Conservation (phyloP, 306 rosid genomes). For the Fragaria nilgerrensis region DNA sequence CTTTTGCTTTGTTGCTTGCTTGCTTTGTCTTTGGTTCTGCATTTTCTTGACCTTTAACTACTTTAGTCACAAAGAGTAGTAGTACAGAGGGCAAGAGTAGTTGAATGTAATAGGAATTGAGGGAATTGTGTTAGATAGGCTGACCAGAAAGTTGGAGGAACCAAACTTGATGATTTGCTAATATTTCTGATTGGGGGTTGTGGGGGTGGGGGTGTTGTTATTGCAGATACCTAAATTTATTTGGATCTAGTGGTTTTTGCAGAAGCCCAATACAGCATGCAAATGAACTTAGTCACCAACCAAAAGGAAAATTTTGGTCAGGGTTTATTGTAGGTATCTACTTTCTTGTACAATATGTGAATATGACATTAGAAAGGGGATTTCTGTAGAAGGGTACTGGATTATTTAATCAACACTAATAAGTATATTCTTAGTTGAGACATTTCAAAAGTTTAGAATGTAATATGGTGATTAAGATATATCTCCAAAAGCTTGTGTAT, state of each 20-base stretch:
- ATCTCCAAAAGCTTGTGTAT: background rate
- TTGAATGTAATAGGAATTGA: background rate
- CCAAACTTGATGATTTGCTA: background rate
- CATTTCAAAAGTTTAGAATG: background rate
- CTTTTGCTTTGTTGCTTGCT: constrained; percentile 50
- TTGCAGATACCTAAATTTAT: background rate
- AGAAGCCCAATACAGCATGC: background rate
- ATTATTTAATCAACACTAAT: background rate
- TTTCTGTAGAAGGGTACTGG: background rate
- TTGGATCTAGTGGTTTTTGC: background rate
- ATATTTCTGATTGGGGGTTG: background rate
- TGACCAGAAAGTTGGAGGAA: background rate
- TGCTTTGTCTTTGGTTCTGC: constrained; percentile 37
- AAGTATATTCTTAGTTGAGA: constrained; percentile 1
- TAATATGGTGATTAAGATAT: background rate
- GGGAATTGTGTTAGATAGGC: constrained; percentile 1
- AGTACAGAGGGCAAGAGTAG: constrained; percentile 16
- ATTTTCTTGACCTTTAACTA: constrained; percentile 16
- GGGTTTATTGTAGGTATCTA: background rate
- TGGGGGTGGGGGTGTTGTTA: background rate
- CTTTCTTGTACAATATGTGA: background rate
- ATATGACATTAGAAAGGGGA: background rate
- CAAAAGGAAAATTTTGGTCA: background rate
- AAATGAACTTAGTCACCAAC: background rate
- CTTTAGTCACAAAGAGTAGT: constrained; percentile 22